Base-by-base conservation (phyloP, 1,284 basidiomycete species). In the Leccinum solheimii region DNA sequence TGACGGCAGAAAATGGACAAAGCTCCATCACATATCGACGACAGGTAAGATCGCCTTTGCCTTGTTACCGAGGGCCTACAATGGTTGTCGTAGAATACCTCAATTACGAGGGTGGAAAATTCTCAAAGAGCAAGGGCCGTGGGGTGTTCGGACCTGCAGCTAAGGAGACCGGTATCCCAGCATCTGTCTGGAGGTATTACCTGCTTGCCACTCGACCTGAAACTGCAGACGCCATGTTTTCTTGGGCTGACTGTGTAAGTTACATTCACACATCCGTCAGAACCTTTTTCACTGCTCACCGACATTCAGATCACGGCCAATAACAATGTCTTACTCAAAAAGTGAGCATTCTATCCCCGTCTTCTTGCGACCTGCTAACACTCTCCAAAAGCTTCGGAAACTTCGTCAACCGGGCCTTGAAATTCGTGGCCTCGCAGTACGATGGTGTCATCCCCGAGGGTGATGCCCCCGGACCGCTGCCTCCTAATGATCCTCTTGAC, bases 81-180 rank as follows among this genome's bases (percentile, higher is more conserved):
- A 58, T 45, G 58, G 27, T 21, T 36, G n/a, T 27, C 57, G 2
- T 68, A 95, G 95, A 99, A 76, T 99, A 97, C 75, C 83, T 99
- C 62, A 98, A 98, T 74, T 99, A 99, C 76, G 97, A 99, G 77
- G 94, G 94, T 59, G 97, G 96, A 57, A 99, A 99, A 76, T 99
- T 99, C 83, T 97, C 94, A 60, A 99, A 99, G 80, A 96, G 94
- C 69, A 88, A 94, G 68, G 95, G 95, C 68, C 90, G 98, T 62
- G 97, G 97, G 62, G 97, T 99, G 1, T 99, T 99, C 67, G 97
- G 97, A 38, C 95, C 96, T 67, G 91, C 91, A 45, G 97, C 97
- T 0, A 92, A 87, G 69, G 93, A 97, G 65, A 97, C 96, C 9
- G 94, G 94, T 6, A 90, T 98, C 50, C 92, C 96, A 34, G 79